Conservation (phyloP, 495 filamentous ascomycete genomes). For the Lepraria neglecta region DNA sequence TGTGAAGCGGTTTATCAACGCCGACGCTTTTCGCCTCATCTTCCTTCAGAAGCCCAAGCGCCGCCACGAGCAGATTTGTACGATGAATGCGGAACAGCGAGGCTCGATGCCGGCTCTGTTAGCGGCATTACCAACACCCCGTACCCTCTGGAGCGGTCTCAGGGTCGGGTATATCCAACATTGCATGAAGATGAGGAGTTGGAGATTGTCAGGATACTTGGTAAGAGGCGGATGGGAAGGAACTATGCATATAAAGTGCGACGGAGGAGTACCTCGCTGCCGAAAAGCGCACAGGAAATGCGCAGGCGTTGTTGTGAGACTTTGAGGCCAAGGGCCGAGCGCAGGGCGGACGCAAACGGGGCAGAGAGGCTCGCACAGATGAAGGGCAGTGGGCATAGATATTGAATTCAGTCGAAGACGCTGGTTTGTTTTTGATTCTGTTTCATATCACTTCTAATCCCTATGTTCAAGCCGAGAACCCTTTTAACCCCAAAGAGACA, state of each 20-base stretch:
- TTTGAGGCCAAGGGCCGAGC: slow-evolving; percentile 14
- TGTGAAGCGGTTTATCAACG: neutral
- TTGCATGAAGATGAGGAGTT: neutral
- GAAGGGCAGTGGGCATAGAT: neutral
- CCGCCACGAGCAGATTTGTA: neutral
- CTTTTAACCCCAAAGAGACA: too few relatives aligned
- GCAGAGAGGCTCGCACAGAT: neutral
- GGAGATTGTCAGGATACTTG: neutral
- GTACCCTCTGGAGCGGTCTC: neutral
- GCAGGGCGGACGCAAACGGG: neutral
- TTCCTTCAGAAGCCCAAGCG: neutral
- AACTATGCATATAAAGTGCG: too few relatives aligned
- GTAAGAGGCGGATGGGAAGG: neutral
- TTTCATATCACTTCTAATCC: too few relatives aligned
- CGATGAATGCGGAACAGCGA: neutral
- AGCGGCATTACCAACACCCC: neutral
- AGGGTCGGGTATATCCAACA: neutral
- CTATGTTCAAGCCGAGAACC: too few relatives aligned
- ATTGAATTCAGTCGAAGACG: neutral
- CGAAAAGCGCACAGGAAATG: slow-evolving; percentile 6
- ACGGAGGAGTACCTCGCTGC: too few relatives aligned
- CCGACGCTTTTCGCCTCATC: neutral
- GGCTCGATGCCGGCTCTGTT: neutral
- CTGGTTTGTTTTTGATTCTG: neutral
- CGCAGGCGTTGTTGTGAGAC: slow-evolving; percentile 4